These are phyloP conservation scores for Aspergillus sparsus DNA, from an alignment of 495 filamentous ascomycete species.

Conservation along the genomic window DNA sequence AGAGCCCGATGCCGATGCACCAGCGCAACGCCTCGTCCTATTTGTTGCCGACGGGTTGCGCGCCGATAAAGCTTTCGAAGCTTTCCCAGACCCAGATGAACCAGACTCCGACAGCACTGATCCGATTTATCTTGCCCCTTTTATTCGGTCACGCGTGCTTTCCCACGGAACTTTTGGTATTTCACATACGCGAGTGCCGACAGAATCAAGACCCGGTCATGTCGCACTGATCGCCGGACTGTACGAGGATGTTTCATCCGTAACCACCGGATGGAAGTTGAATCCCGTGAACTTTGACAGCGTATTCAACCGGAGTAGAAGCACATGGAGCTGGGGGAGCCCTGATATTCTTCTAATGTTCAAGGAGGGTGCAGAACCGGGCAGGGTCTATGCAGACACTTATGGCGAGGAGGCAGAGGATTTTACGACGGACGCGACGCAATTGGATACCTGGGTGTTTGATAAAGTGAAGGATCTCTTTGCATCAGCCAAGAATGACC, in stretches of 20 bases:
- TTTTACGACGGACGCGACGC: conserved; percentile 76
- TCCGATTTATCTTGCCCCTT: conserved; percentile 83
- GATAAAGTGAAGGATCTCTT: conserved; percentile 89
- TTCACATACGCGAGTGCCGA: conserved; percentile 96
- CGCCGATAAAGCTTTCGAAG: conserved; percentile 98
- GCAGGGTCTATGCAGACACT: conserved; percentile 77
- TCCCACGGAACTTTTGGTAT: conserved; percentile 96
- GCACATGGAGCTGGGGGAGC: conserved; percentile 99
- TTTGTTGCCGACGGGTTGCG: conserved; percentile 98
- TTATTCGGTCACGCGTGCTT: conserved; percentile 84
- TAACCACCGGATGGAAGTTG: conserved; percentile 97
- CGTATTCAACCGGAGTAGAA: conserved; percentile 93
- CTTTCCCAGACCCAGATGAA: conserved; percentile 78
- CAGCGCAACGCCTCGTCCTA: conserved; percentile 86
- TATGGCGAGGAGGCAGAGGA: conserved; percentile 89
- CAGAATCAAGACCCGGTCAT: conserved; percentile 95
- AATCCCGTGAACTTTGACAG: conserved; percentile 99
- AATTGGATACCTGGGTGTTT: conserved; percentile 94
- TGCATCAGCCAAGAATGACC: conserved; percentile 70
- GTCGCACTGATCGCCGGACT: conserved; percentile 96
- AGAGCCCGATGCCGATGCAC: conserved; percentile 60
- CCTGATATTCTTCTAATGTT: conserved; percentile 99
- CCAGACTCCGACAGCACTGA: conserved; percentile 49
- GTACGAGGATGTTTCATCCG: conserved; percentile 97
- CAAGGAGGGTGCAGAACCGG: conserved; percentile 85